These are phyloP conservation scores for Diaporthe eres DNA, from an alignment of 2,329 filamentous ascomycete species.

Conservation along the genomic window DNA sequence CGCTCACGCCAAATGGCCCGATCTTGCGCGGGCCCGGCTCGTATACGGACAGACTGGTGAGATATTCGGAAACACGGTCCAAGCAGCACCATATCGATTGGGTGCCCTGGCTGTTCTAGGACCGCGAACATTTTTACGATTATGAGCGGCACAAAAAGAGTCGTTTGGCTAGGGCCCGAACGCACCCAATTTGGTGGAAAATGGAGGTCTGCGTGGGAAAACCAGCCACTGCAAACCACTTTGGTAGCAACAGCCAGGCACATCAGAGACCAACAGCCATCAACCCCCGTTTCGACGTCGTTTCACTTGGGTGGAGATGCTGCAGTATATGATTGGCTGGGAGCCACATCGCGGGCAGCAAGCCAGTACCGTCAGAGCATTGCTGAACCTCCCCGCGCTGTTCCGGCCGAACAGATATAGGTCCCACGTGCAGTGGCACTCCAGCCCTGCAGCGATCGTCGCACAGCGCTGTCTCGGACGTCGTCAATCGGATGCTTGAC, in stretches of 20 bases:
- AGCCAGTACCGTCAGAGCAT: background rate
- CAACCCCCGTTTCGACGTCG: slow-evolving; percentile 22
- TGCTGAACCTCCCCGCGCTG: background rate
- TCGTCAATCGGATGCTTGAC: slow-evolving; percentile 21
- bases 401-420: slow-evolving; percentile 29
- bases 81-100: background rate
- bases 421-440: slow-evolving; percentile 23
- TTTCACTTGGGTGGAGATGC: slow-evolving; percentile 27
- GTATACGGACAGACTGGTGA: background rate
- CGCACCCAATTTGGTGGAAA: background rate
- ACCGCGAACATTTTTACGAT: background rate
- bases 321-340: slow-evolving; percentile 4
- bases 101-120: background rate
- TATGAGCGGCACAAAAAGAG: background rate
- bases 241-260: slow-evolving; percentile 9
- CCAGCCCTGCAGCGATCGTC: slow-evolving; percentile 31
- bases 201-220: background rate
- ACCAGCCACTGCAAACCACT: background rate
- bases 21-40: background rate
- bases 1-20: background rate
- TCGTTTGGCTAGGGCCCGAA: background rate
- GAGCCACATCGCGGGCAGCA: background rate
- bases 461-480: slow-evolving; percentile 20
- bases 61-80: background rate
- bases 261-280: slow-evolving; percentile 3